These are phyloP conservation scores for Zizania latifolia DNA, from an alignment of 176 grass and related monocot genomes.

Conservation along the genomic window DNA sequence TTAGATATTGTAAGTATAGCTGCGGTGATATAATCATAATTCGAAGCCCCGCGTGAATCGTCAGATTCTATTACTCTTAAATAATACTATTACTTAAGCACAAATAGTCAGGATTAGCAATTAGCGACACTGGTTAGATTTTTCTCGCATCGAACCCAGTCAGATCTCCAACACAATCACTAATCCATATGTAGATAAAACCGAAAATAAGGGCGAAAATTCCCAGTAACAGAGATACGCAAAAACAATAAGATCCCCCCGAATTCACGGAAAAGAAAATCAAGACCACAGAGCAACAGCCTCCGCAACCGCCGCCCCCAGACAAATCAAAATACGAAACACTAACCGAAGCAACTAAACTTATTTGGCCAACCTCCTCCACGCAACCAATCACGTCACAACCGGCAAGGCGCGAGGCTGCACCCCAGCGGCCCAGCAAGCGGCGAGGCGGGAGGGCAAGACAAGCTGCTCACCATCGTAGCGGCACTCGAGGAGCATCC, in stretches of 20 bases:
- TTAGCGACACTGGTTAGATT: neutral
- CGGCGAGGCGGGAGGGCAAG: neutral
- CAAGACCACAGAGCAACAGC: neutral
- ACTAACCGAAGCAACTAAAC: neutral
- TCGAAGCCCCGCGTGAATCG: neutral
- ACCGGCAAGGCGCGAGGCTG: neutral
- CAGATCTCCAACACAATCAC: conserved; percentile 28
- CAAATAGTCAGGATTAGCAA: neutral
- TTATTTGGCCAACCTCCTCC: neutral
- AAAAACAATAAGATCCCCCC: neutral
- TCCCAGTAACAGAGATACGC: neutral
- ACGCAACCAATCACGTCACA: neutral
- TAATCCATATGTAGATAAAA: neutral
- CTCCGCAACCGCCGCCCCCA: neutral
- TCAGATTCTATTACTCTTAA: neutral
- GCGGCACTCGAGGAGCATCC: conserved; percentile 70
- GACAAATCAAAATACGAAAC: conserved; percentile 3
- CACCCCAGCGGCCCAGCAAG: neutral
- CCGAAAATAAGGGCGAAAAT: neutral
- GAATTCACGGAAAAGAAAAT: conserved; percentile 10
- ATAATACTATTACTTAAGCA: neutral
- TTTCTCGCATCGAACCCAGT: neutral
- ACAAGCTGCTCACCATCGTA: conserved; percentile 63
- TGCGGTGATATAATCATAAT: neutral
- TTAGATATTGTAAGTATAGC: neutral